A percentile compares a stretch with the other conserved stretches of the same genome.
Evolutionary conservation across 2,329 filamentous ascomycete species (phyloP).

Genomic region (Ophiostoma novo-ulmi): DNA sequence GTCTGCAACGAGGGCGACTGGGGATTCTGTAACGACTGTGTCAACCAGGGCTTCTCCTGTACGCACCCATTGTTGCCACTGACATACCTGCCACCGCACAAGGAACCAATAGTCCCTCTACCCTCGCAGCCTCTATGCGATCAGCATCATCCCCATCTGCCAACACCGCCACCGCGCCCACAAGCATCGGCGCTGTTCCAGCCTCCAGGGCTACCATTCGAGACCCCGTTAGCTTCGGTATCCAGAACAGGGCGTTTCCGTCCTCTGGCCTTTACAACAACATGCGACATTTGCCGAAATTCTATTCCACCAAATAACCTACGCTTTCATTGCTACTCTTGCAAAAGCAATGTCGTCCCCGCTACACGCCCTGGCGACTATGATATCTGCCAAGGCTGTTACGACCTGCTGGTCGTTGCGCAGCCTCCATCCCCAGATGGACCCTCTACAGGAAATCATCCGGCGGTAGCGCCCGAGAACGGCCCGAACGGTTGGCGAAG

Average conservation of each 20-base stretch:
- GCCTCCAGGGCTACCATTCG: constrained; percentile 36
- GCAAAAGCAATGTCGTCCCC: constrained; percentile 49
- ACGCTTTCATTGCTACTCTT: constrained; percentile 75
- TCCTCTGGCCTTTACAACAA: constrained; percentile 65
- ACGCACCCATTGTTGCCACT: constrained; percentile 76
- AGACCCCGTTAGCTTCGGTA: constrained; percentile 35
- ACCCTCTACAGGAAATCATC: constrained; percentile 31
- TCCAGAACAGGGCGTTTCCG: constrained; percentile 53
- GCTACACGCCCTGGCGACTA: constrained; percentile 65
- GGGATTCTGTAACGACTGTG: constrained; percentile 87
- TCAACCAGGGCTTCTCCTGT: constrained; percentile 76
- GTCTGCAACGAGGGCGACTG: constrained; percentile 87
- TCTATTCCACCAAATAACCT: constrained; percentile 64
- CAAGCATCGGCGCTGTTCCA: constrained; percentile 38
- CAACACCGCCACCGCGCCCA: constrained; percentile 29
- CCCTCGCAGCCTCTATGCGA: background rate
- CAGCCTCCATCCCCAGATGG: constrained; percentile 14
- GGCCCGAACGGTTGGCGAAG: constrained; percentile 77
- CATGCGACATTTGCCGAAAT: constrained; percentile 72
- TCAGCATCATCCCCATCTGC: constrained; percentile 29
- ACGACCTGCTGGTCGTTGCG: constrained; percentile 47
- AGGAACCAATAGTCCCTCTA: constrained; percentile 25
- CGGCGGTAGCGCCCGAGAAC: constrained; percentile 65
- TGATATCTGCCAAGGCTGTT: constrained; percentile 77
- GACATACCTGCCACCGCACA: constrained; percentile 48